Conservation (phyloP, 1,284 basidiomycete species). For the Pseudozyma flocculosa region DNA sequence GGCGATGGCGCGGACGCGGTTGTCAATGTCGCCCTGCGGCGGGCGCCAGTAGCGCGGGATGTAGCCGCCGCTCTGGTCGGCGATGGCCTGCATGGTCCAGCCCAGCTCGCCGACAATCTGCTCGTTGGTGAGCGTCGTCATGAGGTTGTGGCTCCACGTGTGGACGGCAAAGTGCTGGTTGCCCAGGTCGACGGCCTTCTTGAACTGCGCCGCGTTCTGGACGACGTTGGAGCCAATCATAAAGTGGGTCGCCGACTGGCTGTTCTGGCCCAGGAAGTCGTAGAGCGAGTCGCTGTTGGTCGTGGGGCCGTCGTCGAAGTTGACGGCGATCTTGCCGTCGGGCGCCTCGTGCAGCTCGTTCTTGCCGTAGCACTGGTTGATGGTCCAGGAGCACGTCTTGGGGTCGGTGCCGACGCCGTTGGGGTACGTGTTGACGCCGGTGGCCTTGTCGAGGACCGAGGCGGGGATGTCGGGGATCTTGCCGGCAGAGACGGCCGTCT, state of each 20-base stretch:
- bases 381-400: constrained; percentile 39
- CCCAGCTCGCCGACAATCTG: constrained; percentile 92
- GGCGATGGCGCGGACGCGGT: constrained; percentile 54
- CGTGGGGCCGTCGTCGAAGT: constrained; percentile 75
- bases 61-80: constrained; percentile 58
- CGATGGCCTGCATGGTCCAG: constrained; percentile 83
- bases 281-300: constrained; percentile 71
- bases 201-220: constrained; percentile 71
- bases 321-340: constrained; percentile 24
- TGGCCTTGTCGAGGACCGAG: background rate
- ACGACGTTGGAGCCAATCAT: constrained; percentile 85
- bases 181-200: constrained; percentile 77
- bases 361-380: constrained; percentile 63
- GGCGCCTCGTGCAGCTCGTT: constrained; percentile 71
- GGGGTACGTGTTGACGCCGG: constrained; percentile 29
- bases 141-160: constrained; percentile 64
- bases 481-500: constrained; percentile 28
- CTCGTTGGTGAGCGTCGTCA: constrained; percentile 79
- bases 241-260: constrained; percentile 82
- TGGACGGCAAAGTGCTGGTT: constrained; percentile 58
- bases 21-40: constrained; percentile 57
- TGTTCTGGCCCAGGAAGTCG: constrained; percentile 68
- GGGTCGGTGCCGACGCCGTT: constrained; percentile 19
- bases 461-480: constrained; percentile 42
- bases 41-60: constrained; percentile 59